Conservation (phyloP, 306 rosid species). For the apple (Malus domestica) region ASM211411v1 NC_041791.1:16694001-16694500, state of each 20-base stretch:
- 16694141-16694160: neutral
- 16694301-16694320: slow-evolving; percentile 3
- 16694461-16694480: neutral
- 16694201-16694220: slow-evolving; percentile 13
- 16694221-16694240: slow-evolving; percentile 17
- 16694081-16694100: neutral
- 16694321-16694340: slow-evolving; percentile 25
- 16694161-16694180: slow-evolving; percentile 16
- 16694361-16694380: neutral
- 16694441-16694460: neutral
- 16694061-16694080: neutral
- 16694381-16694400: neutral
- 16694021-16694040: slow-evolving; percentile 14
- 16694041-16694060: neutral
- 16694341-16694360: neutral
- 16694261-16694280: neutral
- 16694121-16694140: slow-evolving; percentile 9
- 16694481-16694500: neutral
- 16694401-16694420: neutral
- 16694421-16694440: neutral
- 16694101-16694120: neutral
- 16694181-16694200: slow-evolving; percentile 12
- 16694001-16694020: slow-evolving; percentile 7
- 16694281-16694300: neutral
- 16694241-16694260: neutral